Evolutionary conservation across 768 basidiomycete genomes (phyloP), one percentile per base, ranked within the genome.

Genomic region (Collybia mongolica): DNA sequence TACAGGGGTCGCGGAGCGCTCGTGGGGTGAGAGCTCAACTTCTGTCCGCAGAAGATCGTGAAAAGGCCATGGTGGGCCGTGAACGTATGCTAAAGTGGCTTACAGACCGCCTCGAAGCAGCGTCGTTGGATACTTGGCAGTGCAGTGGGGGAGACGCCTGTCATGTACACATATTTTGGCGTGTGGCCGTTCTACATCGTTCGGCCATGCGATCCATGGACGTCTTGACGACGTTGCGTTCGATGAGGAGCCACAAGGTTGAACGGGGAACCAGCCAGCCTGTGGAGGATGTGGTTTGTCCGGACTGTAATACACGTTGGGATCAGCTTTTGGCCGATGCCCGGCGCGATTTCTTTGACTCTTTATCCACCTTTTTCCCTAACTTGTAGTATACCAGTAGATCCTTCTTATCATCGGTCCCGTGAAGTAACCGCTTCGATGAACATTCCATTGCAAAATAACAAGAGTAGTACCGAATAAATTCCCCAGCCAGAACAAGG

Each of bases 1-100:
- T 49, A 5, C 56, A 56, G 46, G 54, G 52, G 9, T 43, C 54
- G 5, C 60, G 60, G 17, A 48, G 57, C 45, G 44, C 54, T 26
- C 56, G 60, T 5, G 60, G 60, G 26, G 56, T 60, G 5, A 54
- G 60, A 35, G 48, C 49, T 26, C 38, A 56, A 46, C 49, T 62
- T 11, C 46, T 62, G 7, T 54, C 58, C 20, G 43, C 53, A 14
- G 58, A 54, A 20, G 60, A 61, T 29, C 47, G 58, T 29, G 56
- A 59, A 54, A 59, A 54, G 41, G 60, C 54, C 18, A 49, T 56
- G 12, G 26, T 56, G 20, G 60, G 60, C 29, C 58, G 60, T 36
- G 60, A 62, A 43, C 60, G 56, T 29, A 62, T 62, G 58, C 29
- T 54, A n/a, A 46, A 51, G 52, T 62, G 60, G 60, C 46, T 58